Percentiles rank a stretch among this genome's conserved stretches.
These are phyloP conservation scores for Globisporangium yorkense DNA, from an alignment of 352 stramenopile genomes.

Conservation along the genomic window DNA sequence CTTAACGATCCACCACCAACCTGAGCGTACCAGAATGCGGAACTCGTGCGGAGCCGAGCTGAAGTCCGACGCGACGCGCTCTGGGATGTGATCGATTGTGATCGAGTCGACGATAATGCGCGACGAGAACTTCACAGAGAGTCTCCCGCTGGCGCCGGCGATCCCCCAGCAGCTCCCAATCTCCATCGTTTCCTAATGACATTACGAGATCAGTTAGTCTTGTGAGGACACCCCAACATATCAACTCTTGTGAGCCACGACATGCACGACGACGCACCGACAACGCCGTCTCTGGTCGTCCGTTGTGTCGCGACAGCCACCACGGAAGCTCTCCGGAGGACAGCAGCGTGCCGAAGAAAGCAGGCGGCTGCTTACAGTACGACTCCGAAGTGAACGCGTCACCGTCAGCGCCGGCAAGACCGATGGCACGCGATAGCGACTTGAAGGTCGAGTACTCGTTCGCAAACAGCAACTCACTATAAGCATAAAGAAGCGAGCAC, in stretches of 20 bases:
- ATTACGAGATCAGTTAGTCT: not conserved
- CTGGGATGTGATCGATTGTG: slow-evolving; percentile 77
- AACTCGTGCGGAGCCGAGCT: slow-evolving; percentile 61
- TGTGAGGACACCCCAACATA: not conserved
- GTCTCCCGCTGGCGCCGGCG: slow-evolving; percentile 37
- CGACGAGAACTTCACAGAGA: slow-evolving; percentile 69
- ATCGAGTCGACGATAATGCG: slow-evolving; percentile 62
- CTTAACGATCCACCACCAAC: not conserved
- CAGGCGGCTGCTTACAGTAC: slow-evolving; percentile 31
- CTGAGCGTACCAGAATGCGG: slow-evolving; percentile 39
- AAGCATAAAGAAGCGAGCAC: slow-evolving; percentile 1
- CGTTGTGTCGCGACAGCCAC: slow-evolving; percentile 77
- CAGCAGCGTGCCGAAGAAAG: slow-evolving; percentile 30
- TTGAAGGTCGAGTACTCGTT: slow-evolving; percentile 26
- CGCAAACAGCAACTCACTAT: slow-evolving; percentile 51
- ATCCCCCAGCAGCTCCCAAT: slow-evolving; percentile 83
- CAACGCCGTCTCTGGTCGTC: slow-evolving; percentile 65
- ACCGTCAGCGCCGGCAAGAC: slow-evolving; percentile 18
- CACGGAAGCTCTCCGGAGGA: slow-evolving; percentile 50
- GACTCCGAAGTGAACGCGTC: slow-evolving; percentile 53
- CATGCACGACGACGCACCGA: slow-evolving; percentile 36
- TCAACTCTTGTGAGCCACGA: not conserved
- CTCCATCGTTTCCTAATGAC: slow-evolving; percentile 68
- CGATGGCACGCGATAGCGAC: slow-evolving; percentile 24
- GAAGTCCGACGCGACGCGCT: slow-evolving; percentile 65